These are phyloP conservation scores for Alternaria solani DNA, from an alignment of 2,329 filamentous ascomycete species.

Conservation along the genomic window DNA sequence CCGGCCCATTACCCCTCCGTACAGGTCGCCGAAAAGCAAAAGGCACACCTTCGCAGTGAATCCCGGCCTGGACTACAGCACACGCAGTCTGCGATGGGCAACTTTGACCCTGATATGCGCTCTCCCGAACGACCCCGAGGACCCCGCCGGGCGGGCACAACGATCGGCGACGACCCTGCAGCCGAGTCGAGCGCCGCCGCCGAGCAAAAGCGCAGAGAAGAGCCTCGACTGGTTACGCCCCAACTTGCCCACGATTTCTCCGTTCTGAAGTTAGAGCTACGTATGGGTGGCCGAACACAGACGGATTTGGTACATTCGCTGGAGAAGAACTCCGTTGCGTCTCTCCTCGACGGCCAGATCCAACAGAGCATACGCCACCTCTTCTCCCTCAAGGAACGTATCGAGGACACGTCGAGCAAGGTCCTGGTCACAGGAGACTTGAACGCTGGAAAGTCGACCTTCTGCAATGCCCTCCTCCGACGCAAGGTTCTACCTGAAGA, in stretches of 20 bases:
- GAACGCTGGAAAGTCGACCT: constrained; percentile 97
- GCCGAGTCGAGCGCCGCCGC: constrained; percentile 77
- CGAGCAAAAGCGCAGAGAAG: constrained; percentile 67
- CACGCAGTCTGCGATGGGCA: constrained; percentile 67
- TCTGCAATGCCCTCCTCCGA: constrained; percentile 95
- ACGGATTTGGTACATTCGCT: constrained; percentile 92
- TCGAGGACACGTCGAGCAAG: constrained; percentile 97
- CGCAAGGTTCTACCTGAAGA: constrained; percentile 95
- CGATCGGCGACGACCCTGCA: constrained; percentile 64
- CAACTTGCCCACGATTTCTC: constrained; percentile 97
- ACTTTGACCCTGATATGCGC: constrained; percentile 52
- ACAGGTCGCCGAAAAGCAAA: constrained; percentile 58
- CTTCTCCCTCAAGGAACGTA: constrained; percentile 84
- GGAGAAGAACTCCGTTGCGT: constrained; percentile 89
- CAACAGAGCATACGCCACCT: constrained; percentile 92
- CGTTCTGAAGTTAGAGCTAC: constrained; percentile 91
- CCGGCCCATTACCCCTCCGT: constrained; percentile 94
- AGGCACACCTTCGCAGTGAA: constrained; percentile 55
- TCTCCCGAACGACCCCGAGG: constrained; percentile 58
- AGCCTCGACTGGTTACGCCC: constrained; percentile 86
- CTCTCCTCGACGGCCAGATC: constrained; percentile 91
- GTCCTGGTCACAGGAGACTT: constrained; percentile 94
- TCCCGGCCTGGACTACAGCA: constrained; percentile 70
- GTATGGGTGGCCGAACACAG: constrained; percentile 85
- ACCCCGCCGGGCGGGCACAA: constrained; percentile 76